Base-by-base conservation (phyloP, 306 rosid species). In the Elaeagnus macrophylla region DNA sequence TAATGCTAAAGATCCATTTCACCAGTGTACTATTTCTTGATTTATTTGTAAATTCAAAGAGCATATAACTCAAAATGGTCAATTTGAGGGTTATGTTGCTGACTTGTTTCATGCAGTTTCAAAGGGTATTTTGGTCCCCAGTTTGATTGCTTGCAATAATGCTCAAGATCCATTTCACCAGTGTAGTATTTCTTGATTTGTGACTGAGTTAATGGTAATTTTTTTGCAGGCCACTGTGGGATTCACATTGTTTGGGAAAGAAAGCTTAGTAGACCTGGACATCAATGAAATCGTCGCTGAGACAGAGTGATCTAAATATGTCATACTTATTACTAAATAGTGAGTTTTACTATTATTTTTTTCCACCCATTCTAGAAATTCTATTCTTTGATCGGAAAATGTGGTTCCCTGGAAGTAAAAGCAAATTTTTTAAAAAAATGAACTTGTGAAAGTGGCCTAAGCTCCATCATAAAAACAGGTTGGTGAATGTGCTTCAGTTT, bases 151-250 rank as follows among this genome's bases (percentile, higher is more conserved):
- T 3, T 42, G 18, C 13, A 15, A 6, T 6, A 14, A 9, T 25
- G 32, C 32, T 25, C 2, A 25, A 25, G 32, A 25, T 25, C 32
- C 32, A 25, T 25, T 25, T 25, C 32, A 25, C 32, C 45, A 57
- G 9, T 20, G 39, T 17, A 44, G 13, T 51, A 39, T 53, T 43
- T 19, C 12, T 69, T 57, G 42, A 39, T 45, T 6, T 51, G 53
- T 49, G 55, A 35, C 55, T 25, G 36, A 56, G 3, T 17, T 53
- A 59, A 12, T n/a, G 40, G n/a, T 35, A 42, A 32, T 52, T 20
- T 25, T 3, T 25, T 37, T 84, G 83, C 99, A 91, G 99, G 99
- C 84, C 10, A 84, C 93, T 0, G 89, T 91, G 67, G 93, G 69
- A 61, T 79, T 87, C 67, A 73, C 70, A 2, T 61, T 91, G 44